Evolutionary conservation across 768 basidiomycete genomes (phyloP), one percentile per base, ranked within the genome.

Genomic region (Vararia minispora): DNA sequence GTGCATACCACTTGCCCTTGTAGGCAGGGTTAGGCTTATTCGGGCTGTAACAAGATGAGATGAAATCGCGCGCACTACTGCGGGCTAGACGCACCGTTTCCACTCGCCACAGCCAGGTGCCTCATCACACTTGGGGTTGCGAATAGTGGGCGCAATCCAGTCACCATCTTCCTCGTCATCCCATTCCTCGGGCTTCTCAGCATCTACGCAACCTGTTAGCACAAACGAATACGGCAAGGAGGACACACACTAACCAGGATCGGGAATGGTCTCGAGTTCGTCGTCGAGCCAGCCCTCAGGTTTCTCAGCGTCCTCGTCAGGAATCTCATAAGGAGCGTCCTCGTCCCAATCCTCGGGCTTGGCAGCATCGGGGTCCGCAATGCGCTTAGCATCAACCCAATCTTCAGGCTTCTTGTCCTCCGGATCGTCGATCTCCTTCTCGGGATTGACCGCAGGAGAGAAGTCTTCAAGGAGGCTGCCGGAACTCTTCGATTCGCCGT

Each of bases 271-370:
- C 40, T 69, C 59, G 6, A 81, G 75, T 56, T 97, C 95, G 40
- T 95, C 64, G 44, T 86, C 90, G 41, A 99, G 77, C 95, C 95
- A 99, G 51, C 86, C 92, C 44, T 83, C 90, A 23, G 95, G 95
- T 65, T 86, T 92, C 43, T 61, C 68, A 40, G 90, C 92, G 9
- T 88, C 82, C 51, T 76, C 76, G 50, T 99, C 95, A 37, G 65
- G 63, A 51, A 99, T 85, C 57, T 92, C 85, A 51, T 87, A 84
- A 2, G 95, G 94, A 31, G 87, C 91, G 33, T 83, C 86, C 65
- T 99, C 95, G 55, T 99, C 89, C 95, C 95, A 99, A 61, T 98
- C 95, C 2, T 65, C 86, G 34, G 94, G 94, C 86, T 94, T 95
- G 50, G 55, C 73, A 27, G 91, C 91, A 0, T 78, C 74, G 4